Percentiles rank a stretch among this genome's conserved stretches.
Conservation (phyloP, 2,329 filamentous ascomycete species). For the Exophiala spinifera region DNA sequence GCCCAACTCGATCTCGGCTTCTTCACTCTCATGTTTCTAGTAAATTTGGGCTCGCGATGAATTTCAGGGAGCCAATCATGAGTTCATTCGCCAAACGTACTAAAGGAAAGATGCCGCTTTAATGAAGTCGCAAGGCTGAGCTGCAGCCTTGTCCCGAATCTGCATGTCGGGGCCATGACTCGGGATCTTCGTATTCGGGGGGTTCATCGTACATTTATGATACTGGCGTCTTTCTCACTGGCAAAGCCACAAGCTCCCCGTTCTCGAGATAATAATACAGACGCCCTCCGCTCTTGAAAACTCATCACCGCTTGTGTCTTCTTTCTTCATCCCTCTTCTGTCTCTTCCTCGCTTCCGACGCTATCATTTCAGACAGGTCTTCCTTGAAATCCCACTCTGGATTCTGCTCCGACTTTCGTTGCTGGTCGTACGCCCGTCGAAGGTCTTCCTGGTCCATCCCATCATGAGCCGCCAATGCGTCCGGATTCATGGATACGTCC, state of each 20-base stretch:
- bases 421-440: conserved; percentile 72
- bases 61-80: background rate
- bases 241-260: too few relatives aligned
- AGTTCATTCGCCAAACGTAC: background rate
- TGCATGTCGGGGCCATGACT: background rate
- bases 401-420: conserved; percentile 63
- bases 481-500: conserved; percentile 86
- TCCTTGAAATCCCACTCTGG: conserved; percentile 77
- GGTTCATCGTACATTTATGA: too few relatives aligned
- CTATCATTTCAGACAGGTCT: conserved; percentile 93
- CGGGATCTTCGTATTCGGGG: too few relatives aligned
- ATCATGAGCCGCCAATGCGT: conserved; percentile 70
- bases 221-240: too few relatives aligned
- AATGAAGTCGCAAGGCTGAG: background rate
- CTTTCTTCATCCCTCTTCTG: conserved; percentile 83
- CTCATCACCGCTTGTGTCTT: conserved; percentile 53
- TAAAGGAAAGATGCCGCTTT: background rate
- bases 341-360: conserved; percentile 84
- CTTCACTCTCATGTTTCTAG: background rate
- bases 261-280: background rate
- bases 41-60: background rate
- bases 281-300: background rate
- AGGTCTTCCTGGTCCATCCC: conserved; percentile 83
- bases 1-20: background rate
- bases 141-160: background rate